These are phyloP conservation scores for Biscogniauxia marginata DNA, from an alignment of 2,329 filamentous ascomycete species.

Conservation along the genomic window DNA sequence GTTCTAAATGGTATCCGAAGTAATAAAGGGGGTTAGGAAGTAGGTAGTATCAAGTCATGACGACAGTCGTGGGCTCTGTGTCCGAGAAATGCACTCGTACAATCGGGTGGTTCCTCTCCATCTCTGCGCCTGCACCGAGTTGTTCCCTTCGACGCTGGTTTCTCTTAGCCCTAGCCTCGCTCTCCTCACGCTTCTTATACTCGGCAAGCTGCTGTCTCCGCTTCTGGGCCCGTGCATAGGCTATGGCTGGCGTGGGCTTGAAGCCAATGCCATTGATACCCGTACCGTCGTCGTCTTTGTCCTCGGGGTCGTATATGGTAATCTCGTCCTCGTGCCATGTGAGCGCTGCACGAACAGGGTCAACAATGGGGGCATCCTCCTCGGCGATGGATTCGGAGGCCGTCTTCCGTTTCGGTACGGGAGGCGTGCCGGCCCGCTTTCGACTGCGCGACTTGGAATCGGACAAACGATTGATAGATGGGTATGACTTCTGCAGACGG, in stretches of 20 bases:
- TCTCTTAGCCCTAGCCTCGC: slow-evolving; percentile 56
- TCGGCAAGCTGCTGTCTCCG: slow-evolving; percentile 61
- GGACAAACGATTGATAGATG: slow-evolving; percentile 39
- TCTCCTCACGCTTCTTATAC: slow-evolving; percentile 60
- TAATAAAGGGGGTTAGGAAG: neutral
- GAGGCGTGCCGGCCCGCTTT: slow-evolving; percentile 29
- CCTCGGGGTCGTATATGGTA: slow-evolving; percentile 62
- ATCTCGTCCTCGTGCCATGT: slow-evolving; percentile 70
- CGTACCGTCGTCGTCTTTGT: slow-evolving; percentile 65
- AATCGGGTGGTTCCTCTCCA: slow-evolving; percentile 28
- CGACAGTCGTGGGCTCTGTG: slow-evolving; percentile 28
- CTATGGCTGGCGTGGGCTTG: slow-evolving; percentile 60
- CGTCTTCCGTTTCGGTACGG: slow-evolving; percentile 23
- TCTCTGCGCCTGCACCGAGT: slow-evolving; percentile 24
- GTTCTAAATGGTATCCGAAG: neutral
- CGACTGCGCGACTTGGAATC: slow-evolving; percentile 38
- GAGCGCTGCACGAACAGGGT: slow-evolving; percentile 56
- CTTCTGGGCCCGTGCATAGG: slow-evolving; percentile 55
- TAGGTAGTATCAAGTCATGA: slow-evolving; percentile 23
- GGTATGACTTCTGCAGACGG: slow-evolving; percentile 35
- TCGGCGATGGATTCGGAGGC: slow-evolving; percentile 25
- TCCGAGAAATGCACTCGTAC: slow-evolving; percentile 34
- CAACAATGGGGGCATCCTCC: slow-evolving; percentile 41
- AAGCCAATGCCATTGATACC: slow-evolving; percentile 69
- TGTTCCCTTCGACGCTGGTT: slow-evolving; percentile 49